Base-by-base conservation (phyloP, 495 filamentous ascomycete species). In the Cetradonia linearis region DNA sequence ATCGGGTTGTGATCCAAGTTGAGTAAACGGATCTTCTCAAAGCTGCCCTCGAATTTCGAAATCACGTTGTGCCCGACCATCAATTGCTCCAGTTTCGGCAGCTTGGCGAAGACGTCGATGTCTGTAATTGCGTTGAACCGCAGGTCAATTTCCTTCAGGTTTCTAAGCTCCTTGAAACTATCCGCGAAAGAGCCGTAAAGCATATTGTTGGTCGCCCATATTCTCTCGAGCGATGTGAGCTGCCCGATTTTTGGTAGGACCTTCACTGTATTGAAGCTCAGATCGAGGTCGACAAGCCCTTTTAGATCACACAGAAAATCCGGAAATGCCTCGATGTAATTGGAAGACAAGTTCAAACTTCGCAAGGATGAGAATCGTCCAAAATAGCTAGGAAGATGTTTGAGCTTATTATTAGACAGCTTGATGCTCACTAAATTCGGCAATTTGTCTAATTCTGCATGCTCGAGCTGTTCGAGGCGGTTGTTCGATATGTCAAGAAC, bases 401-500 rank as follows among this genome's bases (percentile, higher is more conserved):
- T 87, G 49, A 99, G 75, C 46, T 85, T 85, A 64, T 99, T 99
- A 70, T 97, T 97, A 49, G 90, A 87, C 66, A 97, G 77, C 66
- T 91, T 96, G 50, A 99, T 79, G 66, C 91, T 94, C 50, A 95
- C 81, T 25, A 99, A 76, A n/a, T 86, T 83, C 25, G 77, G 73
- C 38, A 90, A 71, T 50, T 78, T 79, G 61, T 84, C 76, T 27
- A 99, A 79, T 34, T 88, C 82, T 16, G 89, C 88, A 66, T 92
- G 83, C 31, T 93, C 89, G 18, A 99, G 73, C 63, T 91, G 79
- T 63, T 95, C 89, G 13, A 99, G 73, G 52, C 85, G 80, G 67
- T 99, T 99, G 66, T 96, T 97, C 0, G 92, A 96, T 8, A 96
- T 82, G 70, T 99, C 94, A 56, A 99, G 79, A 65, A 87, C 86